phyloP scores from a whole-genome alignment of 2,329 filamentous ascomycete genomes.

The Pseudocercospora fuligena region DNA sequence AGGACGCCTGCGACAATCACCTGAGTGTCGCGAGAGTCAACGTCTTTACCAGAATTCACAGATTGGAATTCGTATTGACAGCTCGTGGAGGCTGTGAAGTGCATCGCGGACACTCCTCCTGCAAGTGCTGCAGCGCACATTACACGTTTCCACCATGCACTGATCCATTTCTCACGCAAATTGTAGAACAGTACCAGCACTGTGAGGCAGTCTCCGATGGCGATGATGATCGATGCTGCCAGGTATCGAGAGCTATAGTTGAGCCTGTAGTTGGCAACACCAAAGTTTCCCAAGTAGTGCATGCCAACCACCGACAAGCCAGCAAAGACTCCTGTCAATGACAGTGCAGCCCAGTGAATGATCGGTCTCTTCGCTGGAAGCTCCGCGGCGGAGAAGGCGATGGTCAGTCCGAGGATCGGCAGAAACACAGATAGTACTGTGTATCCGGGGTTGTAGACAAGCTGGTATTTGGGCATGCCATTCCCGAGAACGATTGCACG shows the following conservation, averaged over 20 bases:
- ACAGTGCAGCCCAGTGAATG: slow-evolving; percentile 43
- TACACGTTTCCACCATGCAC: slow-evolving; percentile 75
- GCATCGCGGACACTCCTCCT: slow-evolving; percentile 82
- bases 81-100: slow-evolving; percentile 78
- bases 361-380: slow-evolving; percentile 38
- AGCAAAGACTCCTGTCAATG: slow-evolving; percentile 69
- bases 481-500: slow-evolving; percentile 73
- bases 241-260: slow-evolving; percentile 65
- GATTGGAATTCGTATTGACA: slow-evolving; percentile 68
- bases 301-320: slow-evolving; percentile 80
- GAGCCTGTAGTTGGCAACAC: slow-evolving; percentile 76
- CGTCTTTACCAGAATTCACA: slow-evolving; percentile 46
- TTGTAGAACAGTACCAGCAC: slow-evolving; percentile 79
- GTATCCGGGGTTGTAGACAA: slow-evolving; percentile 73
- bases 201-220: slow-evolving; percentile 70
- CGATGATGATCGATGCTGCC: slow-evolving; percentile 71
- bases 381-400: slow-evolving; percentile 73
- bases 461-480: slow-evolving; percentile 64
- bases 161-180: slow-evolving; percentile 75
- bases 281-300: slow-evolving; percentile 87
- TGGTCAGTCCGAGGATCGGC: slow-evolving; percentile 73
- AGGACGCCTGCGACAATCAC: slow-evolving; percentile 75
- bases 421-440: slow-evolving; percentile 80
- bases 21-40: slow-evolving; percentile 64
- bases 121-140: slow-evolving; percentile 71